A percentile compares a stretch with the other conserved stretches of the same genome.
These are phyloP conservation scores for Dothistroma pini DNA, from an alignment of 2,329 filamentous ascomycete species.

Conservation along the genomic window DNA sequence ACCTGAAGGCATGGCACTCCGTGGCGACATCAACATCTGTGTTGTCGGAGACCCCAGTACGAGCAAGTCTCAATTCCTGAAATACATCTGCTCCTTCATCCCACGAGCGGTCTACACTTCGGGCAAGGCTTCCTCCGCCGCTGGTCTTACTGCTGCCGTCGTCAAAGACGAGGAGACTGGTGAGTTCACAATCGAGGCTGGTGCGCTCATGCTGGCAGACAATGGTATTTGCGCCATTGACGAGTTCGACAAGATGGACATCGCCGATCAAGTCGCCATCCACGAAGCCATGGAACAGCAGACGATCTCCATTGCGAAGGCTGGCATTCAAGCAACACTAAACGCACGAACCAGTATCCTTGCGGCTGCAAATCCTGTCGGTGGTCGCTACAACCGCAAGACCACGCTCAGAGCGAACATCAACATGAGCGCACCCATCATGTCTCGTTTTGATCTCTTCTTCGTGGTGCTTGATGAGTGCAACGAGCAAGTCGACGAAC, in stretches of 20 bases:
- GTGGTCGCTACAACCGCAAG: constrained; percentile 96
- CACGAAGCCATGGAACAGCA: constrained; percentile 99
- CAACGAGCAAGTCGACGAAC: constrained; percentile 84
- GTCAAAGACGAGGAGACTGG: constrained; percentile 98
- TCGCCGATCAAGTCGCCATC: constrained; percentile 93
- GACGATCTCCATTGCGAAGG: constrained; percentile 98
- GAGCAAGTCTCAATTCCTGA: constrained; percentile 96
- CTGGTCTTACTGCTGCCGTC: constrained; percentile 93
- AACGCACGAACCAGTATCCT: constrained; percentile 95
- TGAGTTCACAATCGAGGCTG: constrained; percentile 97
- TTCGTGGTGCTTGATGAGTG: constrained; percentile 97
- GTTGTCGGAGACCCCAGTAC: constrained; percentile 96
- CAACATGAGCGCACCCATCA: constrained; percentile 98
- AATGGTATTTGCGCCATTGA: constrained; percentile 98
- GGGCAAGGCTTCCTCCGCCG: constrained; percentile 94
- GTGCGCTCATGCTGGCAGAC: constrained; percentile 93
- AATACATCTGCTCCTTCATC: constrained; percentile 96
- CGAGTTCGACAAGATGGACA: constrained; percentile 99
- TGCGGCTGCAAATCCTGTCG: constrained; percentile 92
- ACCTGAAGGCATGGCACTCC: constrained; percentile 87
- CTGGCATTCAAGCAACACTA: constrained; percentile 94
- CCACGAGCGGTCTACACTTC: constrained; percentile 96
- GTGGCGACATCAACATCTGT: constrained; percentile 98
- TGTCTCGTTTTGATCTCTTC: constrained; percentile 99
- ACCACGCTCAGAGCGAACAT: constrained; percentile 89